Evolutionary conservation across 1,284 basidiomycete genomes (phyloP).

Genomic region (Puccinia polysora): DNA sequence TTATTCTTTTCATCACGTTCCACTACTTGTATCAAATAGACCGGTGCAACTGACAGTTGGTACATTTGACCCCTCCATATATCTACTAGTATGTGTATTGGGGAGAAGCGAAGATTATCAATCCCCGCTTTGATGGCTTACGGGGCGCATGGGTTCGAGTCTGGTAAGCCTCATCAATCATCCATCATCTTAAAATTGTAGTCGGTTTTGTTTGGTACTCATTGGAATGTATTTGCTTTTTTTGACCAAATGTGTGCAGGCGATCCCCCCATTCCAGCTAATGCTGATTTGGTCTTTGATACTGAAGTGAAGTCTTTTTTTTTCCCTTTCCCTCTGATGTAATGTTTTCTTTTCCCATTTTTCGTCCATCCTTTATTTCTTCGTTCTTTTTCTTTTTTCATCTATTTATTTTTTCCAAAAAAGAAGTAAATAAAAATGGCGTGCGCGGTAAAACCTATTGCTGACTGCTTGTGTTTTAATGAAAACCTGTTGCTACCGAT

Average conservation of each 20-base stretch:
- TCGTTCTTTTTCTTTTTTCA: too few relatives aligned
- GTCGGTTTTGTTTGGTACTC: not conserved
- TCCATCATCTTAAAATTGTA: not conserved
- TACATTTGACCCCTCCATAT: not conserved
- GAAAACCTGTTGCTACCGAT: too few relatives aligned
- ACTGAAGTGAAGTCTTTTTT: not conserved
- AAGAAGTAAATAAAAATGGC: too few relatives aligned
- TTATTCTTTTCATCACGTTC: not conserved
- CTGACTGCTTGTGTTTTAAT: too few relatives aligned
- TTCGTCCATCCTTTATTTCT: too few relatives aligned
- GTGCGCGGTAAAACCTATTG: too few relatives aligned
- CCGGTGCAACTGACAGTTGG: not conserved
- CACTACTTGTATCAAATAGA: not conserved
- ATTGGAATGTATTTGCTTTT: not conserved
- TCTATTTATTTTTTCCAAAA: too few relatives aligned
- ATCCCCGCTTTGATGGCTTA: constrained; percentile 32
- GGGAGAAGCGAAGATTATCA: constrained; percentile 16
- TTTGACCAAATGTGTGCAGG: too few relatives aligned
- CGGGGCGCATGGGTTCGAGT: constrained; percentile 5
- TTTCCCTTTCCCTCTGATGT: not conserved
- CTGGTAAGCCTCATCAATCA: not conserved
- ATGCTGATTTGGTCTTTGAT: constrained; percentile 40
- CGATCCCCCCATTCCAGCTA: constrained; percentile 24
- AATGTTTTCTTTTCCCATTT: not conserved
- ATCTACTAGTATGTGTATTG: constrained; percentile 36